These are phyloP conservation scores for Actinomucor elegans DNA, from an alignment of 371 early-diverging fungal species.

Conservation along the genomic window DNA sequence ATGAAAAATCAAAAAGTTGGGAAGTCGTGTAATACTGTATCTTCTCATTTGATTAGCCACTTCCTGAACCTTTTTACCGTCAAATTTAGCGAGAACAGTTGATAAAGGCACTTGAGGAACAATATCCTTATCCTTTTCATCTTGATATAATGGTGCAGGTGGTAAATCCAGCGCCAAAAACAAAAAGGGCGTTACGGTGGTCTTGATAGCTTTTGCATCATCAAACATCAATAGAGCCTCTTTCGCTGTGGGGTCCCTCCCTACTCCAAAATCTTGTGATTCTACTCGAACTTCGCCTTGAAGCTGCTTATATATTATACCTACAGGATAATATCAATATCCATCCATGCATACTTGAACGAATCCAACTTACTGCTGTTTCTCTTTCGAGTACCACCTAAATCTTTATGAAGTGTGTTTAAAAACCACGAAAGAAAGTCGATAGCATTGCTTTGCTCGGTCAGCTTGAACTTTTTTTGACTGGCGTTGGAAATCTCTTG, in stretches of 20 bases:
- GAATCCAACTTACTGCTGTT: conserved; percentile 70
- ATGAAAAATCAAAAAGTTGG: conserved; percentile 88
- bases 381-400: conserved; percentile 77
- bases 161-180: conserved; percentile 91
- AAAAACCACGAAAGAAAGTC: conserved; percentile 94
- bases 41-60: conserved; percentile 62
- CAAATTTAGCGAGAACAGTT: conserved; percentile 81
- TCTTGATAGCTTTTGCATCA: conserved; percentile 50
- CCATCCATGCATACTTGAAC: no score
- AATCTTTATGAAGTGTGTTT: conserved; percentile 84
- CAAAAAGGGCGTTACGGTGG: conserved; percentile 70
- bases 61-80: conserved; percentile 78
- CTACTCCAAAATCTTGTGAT: conserved; percentile 57
- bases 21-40: conserved; percentile 76
- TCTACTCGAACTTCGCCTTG: conserved; percentile 84
- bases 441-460: conserved; percentile 85
- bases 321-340: conserved; percentile 19
- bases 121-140: conserved; percentile 84
- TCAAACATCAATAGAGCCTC: conserved; percentile 43
- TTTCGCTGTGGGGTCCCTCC: conserved; percentile 31
- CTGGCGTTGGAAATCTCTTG: conserved; percentile 91
- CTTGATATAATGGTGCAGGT: conserved; percentile 90
- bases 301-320: conserved; percentile 78
- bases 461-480: conserved; percentile 77
- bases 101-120: conserved; percentile 91